Evolutionary conservation across 2,329 filamentous ascomycete species (phyloP).

Genomic region (Domatiomyces catenatus): DNA sequence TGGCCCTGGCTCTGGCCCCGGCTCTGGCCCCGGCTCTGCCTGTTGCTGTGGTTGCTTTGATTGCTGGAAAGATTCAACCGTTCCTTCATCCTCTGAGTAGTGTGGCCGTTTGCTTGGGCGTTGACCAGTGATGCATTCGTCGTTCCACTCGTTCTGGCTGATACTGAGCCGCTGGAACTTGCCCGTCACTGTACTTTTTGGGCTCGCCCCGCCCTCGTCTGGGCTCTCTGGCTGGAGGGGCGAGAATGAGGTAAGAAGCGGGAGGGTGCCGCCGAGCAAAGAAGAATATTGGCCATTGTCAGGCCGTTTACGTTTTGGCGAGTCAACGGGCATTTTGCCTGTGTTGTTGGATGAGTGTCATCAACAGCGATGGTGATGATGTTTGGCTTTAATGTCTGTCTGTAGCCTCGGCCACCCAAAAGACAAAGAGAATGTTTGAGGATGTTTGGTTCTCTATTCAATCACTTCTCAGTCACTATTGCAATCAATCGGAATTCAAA

Average conservation of each 20-base stretch:
- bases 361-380: background rate
- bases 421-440: background rate
- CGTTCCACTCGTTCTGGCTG: background rate
- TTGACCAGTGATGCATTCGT: background rate
- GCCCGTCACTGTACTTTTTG: slow-evolving; percentile 9
- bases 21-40: too few species aligned
- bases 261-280: background rate
- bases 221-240: slow-evolving; percentile 1
- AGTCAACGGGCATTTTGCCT: slow-evolving; percentile 5
- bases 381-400: background rate
- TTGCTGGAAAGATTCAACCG: background rate
- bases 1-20: too few species aligned
- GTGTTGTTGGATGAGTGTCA: background rate
- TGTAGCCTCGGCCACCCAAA: background rate
- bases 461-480: background rate
- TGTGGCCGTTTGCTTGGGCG: background rate
- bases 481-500: background rate
- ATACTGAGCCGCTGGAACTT: slow-evolving; percentile 17
- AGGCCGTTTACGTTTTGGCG: slow-evolving; percentile 11
- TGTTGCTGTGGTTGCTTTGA: too few species aligned
- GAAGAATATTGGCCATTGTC: background rate
- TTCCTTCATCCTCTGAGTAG: background rate
- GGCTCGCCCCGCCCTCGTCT: slow-evolving; percentile 7
- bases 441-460: background rate
- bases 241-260: slow-evolving; percentile 5